Evolutionary conservation across 140 eudicot species (phyloP).

Genomic region (Senecio squalidus): DNA sequence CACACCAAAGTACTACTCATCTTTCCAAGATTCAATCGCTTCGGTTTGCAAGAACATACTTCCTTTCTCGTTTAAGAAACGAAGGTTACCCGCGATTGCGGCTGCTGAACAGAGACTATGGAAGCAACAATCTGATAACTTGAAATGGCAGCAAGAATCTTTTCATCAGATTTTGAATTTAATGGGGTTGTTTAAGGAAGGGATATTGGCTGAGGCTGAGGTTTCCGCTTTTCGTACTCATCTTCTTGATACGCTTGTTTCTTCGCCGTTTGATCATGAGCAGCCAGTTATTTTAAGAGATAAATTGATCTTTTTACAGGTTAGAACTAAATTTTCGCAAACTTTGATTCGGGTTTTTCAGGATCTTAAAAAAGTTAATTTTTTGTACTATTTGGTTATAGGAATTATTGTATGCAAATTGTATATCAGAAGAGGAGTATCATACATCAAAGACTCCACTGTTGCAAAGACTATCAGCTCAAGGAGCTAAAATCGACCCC

Average conservation of each 20-base stretch:
- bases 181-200: constrained; percentile 87
- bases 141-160: constrained; percentile 96
- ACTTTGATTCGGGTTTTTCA: constrained; percentile 3
- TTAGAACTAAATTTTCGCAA: constrained; percentile 11
- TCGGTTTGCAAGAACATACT: constrained; percentile 82
- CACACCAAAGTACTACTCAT: constrained; percentile 85
- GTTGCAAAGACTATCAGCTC: constrained; percentile 76
- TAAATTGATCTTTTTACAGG: constrained; percentile 92
- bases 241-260: constrained; percentile 65
- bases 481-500: constrained; percentile 78
- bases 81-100: constrained; percentile 62
- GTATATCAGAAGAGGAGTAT: constrained; percentile 90
- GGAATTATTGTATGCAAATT: constrained; percentile 82
- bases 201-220: constrained; percentile 62
- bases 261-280: constrained; percentile 63
- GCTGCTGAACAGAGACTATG: constrained; percentile 78
- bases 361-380: background rate
- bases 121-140: constrained; percentile 81
- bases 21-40: constrained; percentile 81
- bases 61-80: constrained; percentile 83
- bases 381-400: constrained; percentile 16
- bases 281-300: constrained; percentile 67
- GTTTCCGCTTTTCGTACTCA: constrained; percentile 68
- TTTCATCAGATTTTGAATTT: constrained; percentile 86
- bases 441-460: constrained; percentile 86